Percentiles rank a stretch among this genome's conserved stretches.
phyloP scores from a whole-genome alignment of 2,329 filamentous ascomycete species.

The Claviceps pusilla region DNA sequence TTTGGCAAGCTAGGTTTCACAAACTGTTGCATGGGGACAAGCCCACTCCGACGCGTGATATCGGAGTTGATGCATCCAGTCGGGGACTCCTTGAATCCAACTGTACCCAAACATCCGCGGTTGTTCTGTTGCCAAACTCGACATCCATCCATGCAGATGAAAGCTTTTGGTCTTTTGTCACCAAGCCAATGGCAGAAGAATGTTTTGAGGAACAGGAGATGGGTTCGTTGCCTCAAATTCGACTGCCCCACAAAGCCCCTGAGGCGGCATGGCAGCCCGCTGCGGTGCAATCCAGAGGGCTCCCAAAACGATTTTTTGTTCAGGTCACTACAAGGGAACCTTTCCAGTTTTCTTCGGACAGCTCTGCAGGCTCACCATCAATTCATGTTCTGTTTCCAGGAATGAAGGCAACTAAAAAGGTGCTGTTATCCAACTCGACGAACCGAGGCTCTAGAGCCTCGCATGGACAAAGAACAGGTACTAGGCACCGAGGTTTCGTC shows the following conservation, averaged over 20 bases:
- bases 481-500: conserved; percentile 17
- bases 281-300: conserved; percentile 35
- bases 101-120: conserved; percentile 36
- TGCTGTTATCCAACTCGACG: conserved; percentile 23
- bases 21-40: conserved; percentile 58
- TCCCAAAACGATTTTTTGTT: conserved; percentile 36
- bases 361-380: conserved; percentile 19
- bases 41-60: conserved; percentile 39
- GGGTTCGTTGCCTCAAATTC: conserved; percentile 58
- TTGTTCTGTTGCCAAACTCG: conserved; percentile 49
- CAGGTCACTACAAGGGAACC: conserved; percentile 21
- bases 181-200: conserved; percentile 60
- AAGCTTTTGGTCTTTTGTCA: conserved; percentile 32
- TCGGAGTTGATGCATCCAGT: conserved; percentile 52
- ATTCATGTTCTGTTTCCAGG: conserved; percentile 28
- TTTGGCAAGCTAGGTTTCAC: conserved; percentile 78
- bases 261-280: conserved; percentile 49
- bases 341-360: conserved; percentile 19
- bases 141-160: conserved; percentile 14
- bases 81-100: conserved; percentile 49
- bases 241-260: conserved; percentile 48
- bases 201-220: conserved; percentile 73
- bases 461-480: conserved; percentile 7
- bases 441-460: conserved; percentile 17
- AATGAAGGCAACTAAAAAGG: conserved; percentile 23